Evolutionary conservation across 306 rosid genomes (phyloP), one percentile per base, ranked within the genome.

Genomic region (Canavalia gladiata): DNA sequence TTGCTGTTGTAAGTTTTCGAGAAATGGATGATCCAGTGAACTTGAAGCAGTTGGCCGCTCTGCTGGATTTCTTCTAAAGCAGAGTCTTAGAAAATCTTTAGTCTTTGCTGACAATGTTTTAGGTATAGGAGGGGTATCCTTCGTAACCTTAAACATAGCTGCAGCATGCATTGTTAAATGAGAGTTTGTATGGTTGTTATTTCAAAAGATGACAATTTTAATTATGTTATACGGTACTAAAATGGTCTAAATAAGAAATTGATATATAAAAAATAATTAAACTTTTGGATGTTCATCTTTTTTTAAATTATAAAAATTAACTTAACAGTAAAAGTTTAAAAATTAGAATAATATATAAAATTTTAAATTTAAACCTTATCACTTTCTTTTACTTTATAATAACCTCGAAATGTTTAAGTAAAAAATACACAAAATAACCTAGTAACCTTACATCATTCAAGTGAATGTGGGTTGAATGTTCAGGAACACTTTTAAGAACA

Each of bases 1-100:
- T 47, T 65, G 71, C 57, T 66, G 89, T 55, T 71, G 94, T 7
- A 88, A 76, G 69, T 75, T 85, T 69, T 87, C 93, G 84, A 96
- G 49, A 78, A 96, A 96, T 31, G 89, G 88, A 82, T 96, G 99
- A 70, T 91, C 96, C 43, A 96, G 88, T 80, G 93, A 85, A 86
- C 63, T 78, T 18, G 86, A 85, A 37, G 98, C 97, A 57, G 94
- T 87, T 65, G 90, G 81, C 56, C 99, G 82, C 78, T 96, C 97
- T 3, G 97, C 99, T 77, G 99, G 98, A 81, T 96, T 96, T 90
- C 99, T 89, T 79, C n/a, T 88, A 74, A 96, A 96, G 91, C 98
- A 96, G 55, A 90, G 90, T 76, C 87, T 87, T 66, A 93, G 84
- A 85, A 96, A 96, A 74, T 96, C 97, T 84, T 88, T 96, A 11